Evolutionary conservation across 2,329 filamentous ascomycete genomes (phyloP), one percentile per base, ranked within the genome.

Genomic region (Apiospora phragmitis): DNA sequence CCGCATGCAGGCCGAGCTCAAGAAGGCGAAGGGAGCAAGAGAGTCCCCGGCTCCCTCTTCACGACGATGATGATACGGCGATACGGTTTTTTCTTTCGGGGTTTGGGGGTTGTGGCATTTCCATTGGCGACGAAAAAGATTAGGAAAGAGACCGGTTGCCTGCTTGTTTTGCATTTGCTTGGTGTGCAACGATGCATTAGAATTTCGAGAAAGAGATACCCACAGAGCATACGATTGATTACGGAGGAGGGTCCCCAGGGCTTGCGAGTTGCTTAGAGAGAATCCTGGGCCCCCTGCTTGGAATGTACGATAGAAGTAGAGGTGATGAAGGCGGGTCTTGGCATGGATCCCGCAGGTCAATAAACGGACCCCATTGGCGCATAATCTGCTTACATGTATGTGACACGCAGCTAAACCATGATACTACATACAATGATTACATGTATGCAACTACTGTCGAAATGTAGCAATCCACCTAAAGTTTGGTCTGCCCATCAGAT

Each of bases 1-100:
- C 18, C 75, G 66, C 67, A 79, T 79, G 78, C 70, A 77, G 69
- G 77, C 75, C 5, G 78, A 76, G 70, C 72, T 79, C 11, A 71
- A 68, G 4, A 75, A 73, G 69, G 70, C 71, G 59, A 62, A 62
- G 32, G 55, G 55, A 14, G 32, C 16, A 14, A 29, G 51, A 8
- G 55, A 9, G 3, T 1, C 8, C 3, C 55, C 8, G 2, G 8
- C 32, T 12, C 18, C 55, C 1, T 24, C 55, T n/a, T 12, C 55
- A 38, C 24, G 32, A 38, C 38, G 55, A 62, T 12, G 45, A 49
- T n/a, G 45, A 6, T 4, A 38, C 32, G 55, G 35, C 21, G 29
- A 24, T 35, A 4, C 35, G 51, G 29, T 35, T 59, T 35, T 18
- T 62, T 11, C 3, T 55, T 32, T 55, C 18, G 8, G 3, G 49